phyloP scores from a whole-genome alignment of 495 filamentous ascomycete species.

The Lasiosphaeria hispida region DNA sequence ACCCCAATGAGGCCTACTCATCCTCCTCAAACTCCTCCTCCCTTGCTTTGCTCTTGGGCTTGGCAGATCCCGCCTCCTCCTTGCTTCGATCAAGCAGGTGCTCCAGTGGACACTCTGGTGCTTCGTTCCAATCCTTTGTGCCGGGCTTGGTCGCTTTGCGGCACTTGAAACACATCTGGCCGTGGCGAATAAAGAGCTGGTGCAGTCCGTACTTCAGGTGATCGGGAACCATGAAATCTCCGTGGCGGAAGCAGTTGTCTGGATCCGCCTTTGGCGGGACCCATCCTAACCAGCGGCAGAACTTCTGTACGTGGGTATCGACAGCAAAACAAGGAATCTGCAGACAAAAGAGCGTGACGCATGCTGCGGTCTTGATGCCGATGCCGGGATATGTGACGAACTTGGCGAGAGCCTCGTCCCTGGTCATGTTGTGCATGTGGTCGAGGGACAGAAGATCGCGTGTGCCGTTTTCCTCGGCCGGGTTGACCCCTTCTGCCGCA shows the following conservation, averaged over 20 bases:
- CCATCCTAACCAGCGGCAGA: constrained; percentile 86
- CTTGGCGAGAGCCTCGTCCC: constrained; percentile 67
- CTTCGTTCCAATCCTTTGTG: constrained; percentile 43
- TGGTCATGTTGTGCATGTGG: constrained; percentile 65
- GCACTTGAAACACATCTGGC: constrained; percentile 76
- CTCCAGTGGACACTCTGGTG: constrained; percentile 46
- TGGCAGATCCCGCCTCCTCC: background rate
- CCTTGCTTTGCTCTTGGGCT: background rate
- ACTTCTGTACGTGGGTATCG: constrained; percentile 75
- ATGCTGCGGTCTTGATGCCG: constrained; percentile 88
- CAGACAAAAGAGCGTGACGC: constrained; percentile 78
- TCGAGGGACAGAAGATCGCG: constrained; percentile 61
- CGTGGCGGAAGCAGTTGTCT: constrained; percentile 73
- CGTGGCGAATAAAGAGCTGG: constrained; percentile 82
- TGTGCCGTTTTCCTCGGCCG: background rate
- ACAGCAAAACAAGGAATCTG: constrained; percentile 77
- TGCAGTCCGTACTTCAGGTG: constrained; percentile 88
- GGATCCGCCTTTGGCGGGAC: constrained; percentile 61
- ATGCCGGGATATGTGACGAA: constrained; percentile 79
- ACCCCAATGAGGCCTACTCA: too few species aligned
- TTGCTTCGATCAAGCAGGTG: constrained; percentile 40
- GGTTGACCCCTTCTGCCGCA: background rate
- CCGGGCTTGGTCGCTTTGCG: constrained; percentile 53
- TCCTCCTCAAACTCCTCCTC: background rate
- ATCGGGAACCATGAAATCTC: constrained; percentile 78